These are phyloP conservation scores for Schizopora paradoxa DNA, from an alignment of 1,284 basidiomycete species.

Conservation along the genomic window DNA sequence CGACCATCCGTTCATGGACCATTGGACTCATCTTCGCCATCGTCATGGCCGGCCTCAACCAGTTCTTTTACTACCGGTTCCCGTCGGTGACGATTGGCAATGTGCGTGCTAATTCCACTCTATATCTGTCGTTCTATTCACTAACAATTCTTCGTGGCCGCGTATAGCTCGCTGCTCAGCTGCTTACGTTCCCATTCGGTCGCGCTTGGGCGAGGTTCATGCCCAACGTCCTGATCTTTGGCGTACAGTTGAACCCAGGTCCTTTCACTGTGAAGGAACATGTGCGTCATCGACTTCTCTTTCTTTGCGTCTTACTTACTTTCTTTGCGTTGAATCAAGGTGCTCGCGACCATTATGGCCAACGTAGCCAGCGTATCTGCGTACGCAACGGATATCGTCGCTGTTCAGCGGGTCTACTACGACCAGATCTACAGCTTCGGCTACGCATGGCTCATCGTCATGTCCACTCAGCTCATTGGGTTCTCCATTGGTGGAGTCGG, in stretches of 20 bases:
- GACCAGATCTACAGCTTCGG: conserved; percentile 57
- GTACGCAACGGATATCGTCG: conserved; percentile 67
- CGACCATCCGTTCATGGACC: conserved; percentile 61
- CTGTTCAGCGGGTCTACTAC: conserved; percentile 71
- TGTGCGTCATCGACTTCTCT: conserved; percentile 40
- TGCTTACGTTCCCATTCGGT: conserved; percentile 62
- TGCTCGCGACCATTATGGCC: conserved; percentile 69
- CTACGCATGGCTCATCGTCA: conserved; percentile 75
- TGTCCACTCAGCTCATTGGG: conserved; percentile 84
- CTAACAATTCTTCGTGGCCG: conserved; percentile 27
- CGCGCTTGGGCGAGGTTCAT: conserved; percentile 51
- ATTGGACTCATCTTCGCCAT: conserved; percentile 54
- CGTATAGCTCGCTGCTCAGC: conserved; percentile 56
- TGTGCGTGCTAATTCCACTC: conserved; percentile 15
- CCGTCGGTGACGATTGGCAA: conserved; percentile 42
- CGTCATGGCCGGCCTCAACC: conserved; percentile 55
- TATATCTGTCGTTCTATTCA: not conserved
- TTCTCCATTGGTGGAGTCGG: conserved; percentile 84
- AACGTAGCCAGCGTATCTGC: conserved; percentile 56
- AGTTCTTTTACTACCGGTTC: conserved; percentile 65
- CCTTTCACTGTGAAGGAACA: conserved; percentile 73
- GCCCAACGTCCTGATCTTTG: conserved; percentile 54
- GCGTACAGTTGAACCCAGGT: conserved; percentile 58
- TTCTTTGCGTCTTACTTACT: conserved; percentile 18
- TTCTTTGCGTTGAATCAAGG: conserved; percentile 46